Conservation (phyloP, 441 rosid species). For the Metrosideros polymorpha region DNA sequence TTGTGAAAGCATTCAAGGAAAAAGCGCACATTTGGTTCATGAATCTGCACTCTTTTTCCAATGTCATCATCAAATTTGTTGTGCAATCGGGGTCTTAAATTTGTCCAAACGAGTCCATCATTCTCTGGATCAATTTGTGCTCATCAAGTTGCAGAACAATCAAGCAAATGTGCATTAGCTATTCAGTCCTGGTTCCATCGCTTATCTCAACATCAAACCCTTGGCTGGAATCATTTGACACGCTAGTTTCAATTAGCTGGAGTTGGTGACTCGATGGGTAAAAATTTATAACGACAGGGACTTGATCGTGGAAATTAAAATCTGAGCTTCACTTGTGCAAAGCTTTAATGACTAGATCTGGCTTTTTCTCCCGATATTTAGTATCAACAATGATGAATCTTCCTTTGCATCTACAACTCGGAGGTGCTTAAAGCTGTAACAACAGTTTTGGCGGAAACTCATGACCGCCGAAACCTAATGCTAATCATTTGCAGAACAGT, state of each 20-base stretch:
- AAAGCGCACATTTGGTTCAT: neutral
- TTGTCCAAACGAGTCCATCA: neutral
- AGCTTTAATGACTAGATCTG: neutral
- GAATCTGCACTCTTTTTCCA: neutral
- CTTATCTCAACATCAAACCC: neutral
- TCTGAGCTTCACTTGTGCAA: neutral
- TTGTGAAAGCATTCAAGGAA: neutral
- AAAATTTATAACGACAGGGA: neutral
- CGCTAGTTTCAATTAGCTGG: neutral
- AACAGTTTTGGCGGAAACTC: neutral
- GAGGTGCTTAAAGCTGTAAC: neutral
- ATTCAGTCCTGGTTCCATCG: neutral
- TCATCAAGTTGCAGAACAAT: neutral
- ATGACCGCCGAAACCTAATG: neutral
- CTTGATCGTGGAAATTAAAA: neutral
- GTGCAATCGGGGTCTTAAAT: neutral
- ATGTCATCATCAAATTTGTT: neutral
- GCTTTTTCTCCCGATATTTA: neutral
- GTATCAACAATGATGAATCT: neutral
- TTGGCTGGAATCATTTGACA: neutral
- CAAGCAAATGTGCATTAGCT: neutral
- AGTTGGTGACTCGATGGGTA: neutral
- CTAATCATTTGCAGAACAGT: neutral
- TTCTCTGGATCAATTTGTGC: neutral
- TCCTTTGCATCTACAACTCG: neutral